phyloP scores from a whole-genome alignment of 139 green algal species.

The Coelastrella sp. region DNA sequence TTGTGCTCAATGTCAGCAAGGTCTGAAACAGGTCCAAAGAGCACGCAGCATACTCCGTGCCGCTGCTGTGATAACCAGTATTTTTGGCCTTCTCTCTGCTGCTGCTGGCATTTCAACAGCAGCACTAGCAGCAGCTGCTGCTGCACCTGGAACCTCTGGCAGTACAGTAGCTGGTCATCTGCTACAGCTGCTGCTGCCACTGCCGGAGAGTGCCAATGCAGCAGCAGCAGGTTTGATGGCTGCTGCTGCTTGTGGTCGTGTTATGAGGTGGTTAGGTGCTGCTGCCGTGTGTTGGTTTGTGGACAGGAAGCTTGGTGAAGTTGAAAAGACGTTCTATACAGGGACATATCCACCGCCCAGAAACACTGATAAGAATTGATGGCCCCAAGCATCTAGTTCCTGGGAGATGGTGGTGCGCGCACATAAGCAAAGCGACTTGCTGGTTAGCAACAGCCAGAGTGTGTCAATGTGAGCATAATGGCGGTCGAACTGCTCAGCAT shows the following conservation, averaged over 20 bases:
- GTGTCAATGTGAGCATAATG: too few species aligned
- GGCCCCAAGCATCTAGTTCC: too few species aligned
- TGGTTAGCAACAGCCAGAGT: too few species aligned
- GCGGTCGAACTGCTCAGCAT: too few species aligned
- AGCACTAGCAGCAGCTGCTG: neutral
- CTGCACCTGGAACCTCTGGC: neutral
- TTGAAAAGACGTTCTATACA: slow-evolving; percentile 9
- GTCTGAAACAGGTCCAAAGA: neutral
- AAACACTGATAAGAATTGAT: neutral
- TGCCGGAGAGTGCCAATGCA: too few species aligned
- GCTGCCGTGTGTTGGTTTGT: neutral
- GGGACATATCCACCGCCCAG: slow-evolving; percentile 24
- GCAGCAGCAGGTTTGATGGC: neutral
- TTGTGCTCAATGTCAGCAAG: slow-evolving; percentile 23
- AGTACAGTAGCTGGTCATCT: neutral
- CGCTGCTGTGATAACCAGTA: neutral
- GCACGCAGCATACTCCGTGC: neutral
- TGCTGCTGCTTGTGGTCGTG: neutral
- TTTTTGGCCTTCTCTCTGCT: neutral
- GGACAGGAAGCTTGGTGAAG: neutral
- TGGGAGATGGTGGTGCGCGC: too few species aligned
- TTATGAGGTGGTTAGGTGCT: slow-evolving; percentile 6
- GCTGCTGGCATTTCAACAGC: neutral
- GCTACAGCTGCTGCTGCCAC: slow-evolving; percentile 1
- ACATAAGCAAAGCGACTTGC: too few species aligned